These are phyloP conservation scores for Cercospora zeae-maydis DNA, from an alignment of 2,329 filamentous ascomycete species.

Conservation along the genomic window DNA sequence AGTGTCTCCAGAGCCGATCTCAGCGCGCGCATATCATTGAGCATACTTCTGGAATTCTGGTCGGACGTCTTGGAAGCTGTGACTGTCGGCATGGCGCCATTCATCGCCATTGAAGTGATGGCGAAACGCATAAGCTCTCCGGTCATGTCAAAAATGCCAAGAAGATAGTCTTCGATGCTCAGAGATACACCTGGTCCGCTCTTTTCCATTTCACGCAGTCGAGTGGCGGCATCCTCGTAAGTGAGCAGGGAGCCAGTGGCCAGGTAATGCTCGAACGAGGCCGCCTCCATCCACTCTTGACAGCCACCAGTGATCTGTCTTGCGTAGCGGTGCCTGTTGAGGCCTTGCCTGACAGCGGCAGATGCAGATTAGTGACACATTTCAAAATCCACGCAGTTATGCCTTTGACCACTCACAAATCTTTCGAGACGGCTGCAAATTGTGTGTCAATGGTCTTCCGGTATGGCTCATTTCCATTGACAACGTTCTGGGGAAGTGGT, in stretches of 20 bases:
- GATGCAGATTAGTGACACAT: background rate
- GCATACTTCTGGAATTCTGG: constrained; percentile 55
- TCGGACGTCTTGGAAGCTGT: constrained; percentile 30
- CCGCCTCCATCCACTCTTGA: constrained; percentile 91
- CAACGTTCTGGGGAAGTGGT: constrained; percentile 64
- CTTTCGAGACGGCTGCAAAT: constrained; percentile 64
- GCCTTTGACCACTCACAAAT: constrained; percentile 50
- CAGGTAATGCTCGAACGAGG: constrained; percentile 86
- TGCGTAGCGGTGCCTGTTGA: constrained; percentile 80
- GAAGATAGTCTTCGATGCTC: constrained; percentile 79
- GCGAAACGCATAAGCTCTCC: constrained; percentile 97
- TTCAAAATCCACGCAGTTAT: background rate
- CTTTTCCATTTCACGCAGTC: constrained; percentile 38
- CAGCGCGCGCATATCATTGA: constrained; percentile 76
- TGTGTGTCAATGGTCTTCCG: constrained; percentile 67
- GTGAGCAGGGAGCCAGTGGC: constrained; percentile 70
- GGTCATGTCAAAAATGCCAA: constrained; percentile 88
- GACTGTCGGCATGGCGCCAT: constrained; percentile 53
- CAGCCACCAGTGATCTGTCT: constrained; percentile 73
- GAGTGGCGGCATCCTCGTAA: constrained; percentile 54
- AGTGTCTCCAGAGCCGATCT: constrained; percentile 73
- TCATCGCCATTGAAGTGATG: constrained; percentile 79
- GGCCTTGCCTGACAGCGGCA: constrained; percentile 47
- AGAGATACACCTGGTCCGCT: constrained; percentile 56
- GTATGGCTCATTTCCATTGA: constrained; percentile 66